Evolutionary conservation across 768 basidiomycete species (phyloP), one percentile per base, ranked within the genome.

Genomic region (Auriscalpium orientale): DNA sequence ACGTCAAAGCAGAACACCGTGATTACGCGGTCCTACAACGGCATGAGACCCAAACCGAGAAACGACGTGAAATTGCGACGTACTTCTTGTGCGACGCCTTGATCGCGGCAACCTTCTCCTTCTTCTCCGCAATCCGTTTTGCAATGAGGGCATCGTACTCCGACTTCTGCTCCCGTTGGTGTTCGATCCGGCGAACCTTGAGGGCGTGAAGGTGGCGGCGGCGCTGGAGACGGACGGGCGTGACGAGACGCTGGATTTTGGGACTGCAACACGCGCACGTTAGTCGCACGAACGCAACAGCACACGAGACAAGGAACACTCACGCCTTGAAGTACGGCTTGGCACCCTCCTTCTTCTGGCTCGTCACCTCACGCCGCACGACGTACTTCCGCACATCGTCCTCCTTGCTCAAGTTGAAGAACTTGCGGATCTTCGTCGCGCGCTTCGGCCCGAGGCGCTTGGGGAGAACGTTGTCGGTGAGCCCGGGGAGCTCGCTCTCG

Each of bases 381-480:
- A 97, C 95, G 72, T 95, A 98, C 76, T 97, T 95, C 76, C 91
- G 84, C 57, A 99, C 95, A 77, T 98, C 95, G 68, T 99, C 95
- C 67, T 95, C 88, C 83, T 98, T 98, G 76, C 81, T 79, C 70
- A 98, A 78, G 80, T 95, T 95, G 83, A 99, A 98, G 83, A 98
- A 97, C 69, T 75, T 82, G 72, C 94, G 82, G 75, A 99, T 98
- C 84, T 95, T 95, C 59, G 92, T 93, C 58, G 94, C 94, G 65
- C 94, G 77, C 87, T 98, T 98, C 68, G 95, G 95, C 56, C 95
- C 95, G 62, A 97, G 84, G 56, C 94, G 79, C 79, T 98, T 98
- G 71, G 95, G 94, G 49, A 98, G 82, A 64, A 95, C 85, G 63
- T 72, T 82, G 71, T 98, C 94, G 63, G 95, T 98, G 53, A 99